Evolutionary conservation across 2,329 filamentous ascomycete genomes (phyloP), one percentile per base, ranked within the genome.

Genomic region (Diaporthe citriasiana): DNA sequence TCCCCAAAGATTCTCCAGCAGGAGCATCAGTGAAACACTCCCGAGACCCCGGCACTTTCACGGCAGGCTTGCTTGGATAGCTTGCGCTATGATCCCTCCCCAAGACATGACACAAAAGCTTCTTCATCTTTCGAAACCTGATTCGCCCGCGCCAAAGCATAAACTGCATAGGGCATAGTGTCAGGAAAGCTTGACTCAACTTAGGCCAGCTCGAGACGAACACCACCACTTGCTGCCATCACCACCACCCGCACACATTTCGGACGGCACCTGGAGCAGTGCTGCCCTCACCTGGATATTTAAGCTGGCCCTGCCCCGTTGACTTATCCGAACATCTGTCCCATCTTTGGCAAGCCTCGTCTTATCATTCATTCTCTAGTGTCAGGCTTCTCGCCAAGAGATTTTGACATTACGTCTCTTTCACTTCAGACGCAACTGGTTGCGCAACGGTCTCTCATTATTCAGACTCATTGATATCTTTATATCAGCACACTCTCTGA

Each of bases 391-490:
- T 63, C 57, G 40, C 40, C 25, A 22, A 63, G 38, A 42, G 40
- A 45, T 47, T 63, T 63, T 25, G 40, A 30, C 45, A 63, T 38
- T 45, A 27, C 57, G 17, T 45, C 57, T 45, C n/a, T 33, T 30
- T 13, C 45, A 22, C 57, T 4, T 63, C 40, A 12, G 57, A 22
- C 57, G 57, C 57, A 63, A 63, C 57, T 63, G 57, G 57, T 63
- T 63, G 57, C 57, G n/a, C 40, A 45, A 45, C 3, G 45, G 38
- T 33, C 40, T 38, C 12, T 30, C 57, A 30, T 63, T 45, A 30
- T 40, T 19, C 38, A 60, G 8, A 27, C 35, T 57, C 33, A 15
- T 57, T 40, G 25, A 59, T 57, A 38, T 19, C 3, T 60, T 35
- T 17, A 10, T 17, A 42, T 60, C 22, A 63, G 38, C 25, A 63